Evolutionary conservation across 257 asterid genomes (phyloP).

Genomic region (Nicotiana attenuata): DNA sequence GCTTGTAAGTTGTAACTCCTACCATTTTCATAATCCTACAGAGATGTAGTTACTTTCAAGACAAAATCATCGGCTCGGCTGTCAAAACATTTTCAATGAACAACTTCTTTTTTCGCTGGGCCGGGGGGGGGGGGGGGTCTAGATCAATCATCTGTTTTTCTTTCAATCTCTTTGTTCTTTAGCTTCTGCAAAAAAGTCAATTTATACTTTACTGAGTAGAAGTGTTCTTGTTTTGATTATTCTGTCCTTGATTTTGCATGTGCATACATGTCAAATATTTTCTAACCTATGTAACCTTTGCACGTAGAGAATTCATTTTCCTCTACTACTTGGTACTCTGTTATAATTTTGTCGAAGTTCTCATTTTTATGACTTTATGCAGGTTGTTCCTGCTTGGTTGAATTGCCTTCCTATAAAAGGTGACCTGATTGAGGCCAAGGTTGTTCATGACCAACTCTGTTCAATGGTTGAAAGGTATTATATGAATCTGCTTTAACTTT

Average conservation of each 20-base stretch:
- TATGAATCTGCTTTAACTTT: not conserved
- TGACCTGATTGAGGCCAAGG: conserved; percentile 90
- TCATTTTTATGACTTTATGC: conserved; percentile 10
- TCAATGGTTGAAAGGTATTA: conserved; percentile 88
- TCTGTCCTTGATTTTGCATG: not conserved
- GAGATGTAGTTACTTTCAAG: not conserved
- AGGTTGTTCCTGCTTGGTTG: conserved; percentile 98
- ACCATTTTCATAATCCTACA: not conserved
- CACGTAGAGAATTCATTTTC: not conserved
- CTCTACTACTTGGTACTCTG: not conserved
- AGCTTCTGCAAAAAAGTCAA: not conserved
- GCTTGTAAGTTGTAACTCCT: not conserved
- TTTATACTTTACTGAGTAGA: not conserved
- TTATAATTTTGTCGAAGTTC: not conserved
- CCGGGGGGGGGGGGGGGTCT: not conserved
- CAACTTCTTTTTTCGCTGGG: not conserved
- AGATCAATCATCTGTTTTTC: not conserved
- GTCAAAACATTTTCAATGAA: not conserved
- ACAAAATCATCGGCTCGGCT: not conserved
- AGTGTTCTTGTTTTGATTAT: not conserved
- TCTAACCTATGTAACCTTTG: not conserved
- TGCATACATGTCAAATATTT: not conserved
- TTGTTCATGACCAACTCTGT: conserved; percentile 93
- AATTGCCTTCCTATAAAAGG: conserved; percentile 88
- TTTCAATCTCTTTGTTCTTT: not conserved